A percentile compares a stretch with the other conserved stretches of the same genome.
Evolutionary conservation across 306 rosid genomes (phyloP).

Genomic region (Inga oerstediana): DNA sequence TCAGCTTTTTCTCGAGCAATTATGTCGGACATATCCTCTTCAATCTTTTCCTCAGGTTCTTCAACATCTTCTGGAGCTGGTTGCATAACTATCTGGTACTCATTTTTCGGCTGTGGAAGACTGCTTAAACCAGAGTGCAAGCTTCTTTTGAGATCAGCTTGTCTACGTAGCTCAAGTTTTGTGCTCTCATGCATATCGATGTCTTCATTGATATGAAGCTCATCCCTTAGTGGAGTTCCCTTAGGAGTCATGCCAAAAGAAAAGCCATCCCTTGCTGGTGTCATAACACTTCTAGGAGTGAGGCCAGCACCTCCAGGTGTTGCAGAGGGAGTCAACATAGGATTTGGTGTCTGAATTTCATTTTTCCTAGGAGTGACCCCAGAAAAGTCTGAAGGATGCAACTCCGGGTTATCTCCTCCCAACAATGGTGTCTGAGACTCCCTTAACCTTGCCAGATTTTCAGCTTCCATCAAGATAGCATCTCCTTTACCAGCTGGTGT

Average conservation of each 20-base stretch:
- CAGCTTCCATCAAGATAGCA: conserved; percentile 96
- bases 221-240: conserved; percentile 91
- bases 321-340: conserved; percentile 85
- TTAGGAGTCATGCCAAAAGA: conserved; percentile 82
- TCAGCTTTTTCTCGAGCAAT: conserved; percentile 89
- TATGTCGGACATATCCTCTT: conserved; percentile 96
- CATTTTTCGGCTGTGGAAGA: conserved; percentile 85
- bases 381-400: conserved; percentile 95
- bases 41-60: conserved; percentile 75
- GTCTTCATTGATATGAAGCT: conserved; percentile 81
- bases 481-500: conserved; percentile 95
- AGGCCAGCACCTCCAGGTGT: conserved; percentile 83
- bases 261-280: conserved; percentile 87
- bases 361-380: conserved; percentile 92
- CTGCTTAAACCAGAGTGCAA: conserved; percentile 69
- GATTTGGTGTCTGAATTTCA: conserved; percentile 84
- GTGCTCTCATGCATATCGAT: conserved; percentile 69
- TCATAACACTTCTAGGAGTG: conserved; percentile 83
- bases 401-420: conserved; percentile 94
- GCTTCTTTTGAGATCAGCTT: conserved; percentile 74
- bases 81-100: conserved; percentile 85
- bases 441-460: conserved; percentile 91
- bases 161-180: conserved; percentile 74
- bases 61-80: conserved; percentile 82
- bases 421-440: conserved; percentile 94